Evolutionary conservation across 1,284 basidiomycete genomes (phyloP), one percentile per base, ranked within the genome.

Genomic region (Puccinia hordei): DNA sequence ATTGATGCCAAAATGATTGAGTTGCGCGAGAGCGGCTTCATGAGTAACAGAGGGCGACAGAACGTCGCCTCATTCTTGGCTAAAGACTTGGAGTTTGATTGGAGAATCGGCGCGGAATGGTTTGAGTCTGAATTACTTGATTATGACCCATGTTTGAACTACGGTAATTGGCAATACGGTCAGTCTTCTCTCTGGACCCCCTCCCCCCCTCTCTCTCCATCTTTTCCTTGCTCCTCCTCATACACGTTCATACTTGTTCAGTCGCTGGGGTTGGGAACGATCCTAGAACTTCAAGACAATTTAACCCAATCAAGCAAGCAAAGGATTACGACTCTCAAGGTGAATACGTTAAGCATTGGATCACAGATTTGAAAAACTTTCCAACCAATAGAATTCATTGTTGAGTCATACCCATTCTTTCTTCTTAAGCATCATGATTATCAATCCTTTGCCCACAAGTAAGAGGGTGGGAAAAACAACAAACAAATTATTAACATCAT

Each of bases 261-360:
- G 86, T 87, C 35, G 87, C 87, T 12, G 89, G 89, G 24, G 88
- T 89, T 27, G 89, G 89, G 9, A 89, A 89, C 83, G 89, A 89
- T 82, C 88, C 89, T 5, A 85, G 89, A 0, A 87, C 88, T 2
- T 87, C 86, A 9, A 83, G 88, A 38, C 88, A 88, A 82, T 89
- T 89, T 86, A 89, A 89, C 83, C 88, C 87, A 17, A 87, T 89
- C 85, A 89, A 89, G 84, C 89, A 89, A 83, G 87, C 87, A 9
- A 87, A 87, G 76, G 88, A 89, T 81, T 89, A 89, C 84, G 88
- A 89, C 82, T 84, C 86, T 2, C 80, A 87, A n/a, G 87, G 86
- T 19, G 86, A 87, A 44, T 89, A 88, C 82, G 86, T 89, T 81
- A 85, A 86, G 81, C 84, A 85, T 30, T 89, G 89, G 88, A 83